phyloP scores from a whole-genome alignment of 139 green algal genomes.

The Volvox africanus region DNA sequence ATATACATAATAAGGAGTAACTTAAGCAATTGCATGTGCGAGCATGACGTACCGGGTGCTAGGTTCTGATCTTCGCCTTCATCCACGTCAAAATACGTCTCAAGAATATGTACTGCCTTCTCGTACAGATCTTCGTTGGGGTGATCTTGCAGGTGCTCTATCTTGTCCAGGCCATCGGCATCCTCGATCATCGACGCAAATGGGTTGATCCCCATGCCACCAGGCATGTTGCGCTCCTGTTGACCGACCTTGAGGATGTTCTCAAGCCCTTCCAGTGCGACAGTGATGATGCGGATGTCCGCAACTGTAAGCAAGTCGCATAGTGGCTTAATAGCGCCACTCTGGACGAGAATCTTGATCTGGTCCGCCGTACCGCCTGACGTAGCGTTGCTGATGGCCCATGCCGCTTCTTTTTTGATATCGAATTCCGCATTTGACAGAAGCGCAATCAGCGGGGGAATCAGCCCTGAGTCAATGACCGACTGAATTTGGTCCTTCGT shows the following conservation, averaged over 20 bases:
- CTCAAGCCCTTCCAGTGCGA: constrained; percentile 98
- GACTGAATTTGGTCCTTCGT: constrained; percentile 98
- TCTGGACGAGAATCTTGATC: constrained; percentile 90
- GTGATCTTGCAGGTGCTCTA: constrained; percentile 93
- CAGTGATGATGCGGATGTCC: constrained; percentile 96
- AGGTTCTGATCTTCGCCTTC: constrained; percentile 97
- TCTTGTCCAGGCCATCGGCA: constrained; percentile 98
- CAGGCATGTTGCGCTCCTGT: constrained; percentile 65
- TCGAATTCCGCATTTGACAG: constrained; percentile 97
- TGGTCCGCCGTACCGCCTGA: constrained; percentile 89
- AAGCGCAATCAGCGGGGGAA: constrained; percentile 92
- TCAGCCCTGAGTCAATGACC: constrained; percentile 92
- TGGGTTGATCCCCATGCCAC: constrained; percentile 79
- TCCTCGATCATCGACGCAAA: constrained; percentile 95
- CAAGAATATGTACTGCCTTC: constrained; percentile 96
- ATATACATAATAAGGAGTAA: too few species aligned
- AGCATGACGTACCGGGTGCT: constrained; percentile 68
- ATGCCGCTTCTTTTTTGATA: constrained; percentile 99
- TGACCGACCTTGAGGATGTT: constrained; percentile 97
- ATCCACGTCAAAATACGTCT: constrained; percentile 96
- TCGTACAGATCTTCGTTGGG: constrained; percentile 98
- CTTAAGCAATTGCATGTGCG: too few species aligned
- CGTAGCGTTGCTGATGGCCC: constrained; percentile 99
- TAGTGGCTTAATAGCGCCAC: constrained; percentile 94
- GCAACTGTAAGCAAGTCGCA: constrained; percentile 95